Evolutionary conservation across 2,329 filamentous ascomycete genomes (phyloP).

Genomic region (Leptodontidium sp.): DNA sequence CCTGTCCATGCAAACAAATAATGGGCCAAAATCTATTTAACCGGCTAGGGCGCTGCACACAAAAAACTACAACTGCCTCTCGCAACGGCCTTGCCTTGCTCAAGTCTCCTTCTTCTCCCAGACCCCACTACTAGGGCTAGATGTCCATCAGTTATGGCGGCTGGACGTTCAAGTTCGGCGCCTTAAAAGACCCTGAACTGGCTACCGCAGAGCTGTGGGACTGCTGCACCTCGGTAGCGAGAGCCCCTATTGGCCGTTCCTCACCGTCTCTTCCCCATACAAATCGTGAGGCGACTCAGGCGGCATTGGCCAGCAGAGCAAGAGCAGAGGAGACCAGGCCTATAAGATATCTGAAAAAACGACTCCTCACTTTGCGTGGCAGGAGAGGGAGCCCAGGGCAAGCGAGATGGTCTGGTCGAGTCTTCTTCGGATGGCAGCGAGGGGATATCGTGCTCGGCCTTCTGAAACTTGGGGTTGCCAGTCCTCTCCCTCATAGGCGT

Average conservation of each 20-base stretch:
- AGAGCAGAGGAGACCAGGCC: not conserved
- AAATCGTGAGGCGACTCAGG: constrained; percentile 26
- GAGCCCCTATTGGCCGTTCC: constrained; percentile 10
- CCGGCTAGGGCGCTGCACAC: constrained; percentile 7
- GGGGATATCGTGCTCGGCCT: not conserved
- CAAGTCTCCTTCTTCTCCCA: constrained; percentile 1
- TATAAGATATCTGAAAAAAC: not conserved
- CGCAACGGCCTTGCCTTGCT: not conserved
- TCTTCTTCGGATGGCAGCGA: not conserved
- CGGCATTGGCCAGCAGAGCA: constrained; percentile 2
- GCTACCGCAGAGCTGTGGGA: not conserved
- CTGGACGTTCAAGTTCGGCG: constrained; percentile 13
- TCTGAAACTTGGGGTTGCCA: constrained; percentile 13
- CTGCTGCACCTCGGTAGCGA: constrained; percentile 9
- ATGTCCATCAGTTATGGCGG: constrained; percentile 5
- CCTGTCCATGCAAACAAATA: not conserved
- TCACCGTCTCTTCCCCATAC: constrained; percentile 20
- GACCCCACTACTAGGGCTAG: constrained; percentile 4
- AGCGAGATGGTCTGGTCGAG: not conserved
- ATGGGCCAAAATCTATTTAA: not conserved
- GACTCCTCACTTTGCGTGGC: constrained; percentile 6
- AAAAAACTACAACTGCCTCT: not conserved
- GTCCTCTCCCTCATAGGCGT: not conserved
- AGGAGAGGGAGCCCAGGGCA: not conserved
- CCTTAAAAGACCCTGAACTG: constrained; percentile 15